A percentile compares a stretch with the other conserved stretches of the same genome.
phyloP scores from a whole-genome alignment of 768 basidiomycete species.

The Symmetrospora coprosmae region DNA sequence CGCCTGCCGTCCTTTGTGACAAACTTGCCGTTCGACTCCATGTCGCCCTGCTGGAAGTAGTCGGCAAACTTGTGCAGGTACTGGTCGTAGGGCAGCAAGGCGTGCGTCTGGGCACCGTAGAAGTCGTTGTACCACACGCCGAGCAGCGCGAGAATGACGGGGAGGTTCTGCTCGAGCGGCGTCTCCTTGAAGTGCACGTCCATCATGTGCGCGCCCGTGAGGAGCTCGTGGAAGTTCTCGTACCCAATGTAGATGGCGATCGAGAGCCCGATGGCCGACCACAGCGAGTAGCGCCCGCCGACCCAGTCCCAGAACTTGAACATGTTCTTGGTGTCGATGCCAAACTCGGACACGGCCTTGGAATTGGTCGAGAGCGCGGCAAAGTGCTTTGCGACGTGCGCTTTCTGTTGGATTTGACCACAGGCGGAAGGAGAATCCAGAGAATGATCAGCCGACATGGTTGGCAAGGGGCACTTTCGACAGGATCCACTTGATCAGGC shows the following conservation, averaged over 20 bases:
- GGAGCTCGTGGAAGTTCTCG: constrained; percentile 78
- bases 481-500: constrained; percentile 26
- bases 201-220: constrained; percentile 90
- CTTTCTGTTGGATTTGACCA: constrained; percentile 40
- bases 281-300: constrained; percentile 91
- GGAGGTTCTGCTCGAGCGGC: constrained; percentile 74
- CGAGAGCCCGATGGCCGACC: constrained; percentile 93
- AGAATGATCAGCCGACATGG: neutral
- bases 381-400: constrained; percentile 95
- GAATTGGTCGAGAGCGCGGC: constrained; percentile 96
- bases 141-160: constrained; percentile 71
- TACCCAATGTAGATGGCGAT: constrained; percentile 87
- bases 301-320: constrained; percentile 99
- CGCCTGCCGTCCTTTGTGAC: constrained; percentile 85
- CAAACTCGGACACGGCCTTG: constrained; percentile 78
- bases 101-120: constrained; percentile 89
- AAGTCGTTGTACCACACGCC: constrained; percentile 99
- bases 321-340: constrained; percentile 84
- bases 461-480: too few species aligned
- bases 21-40: constrained; percentile 98
- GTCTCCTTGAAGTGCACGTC: constrained; percentile 90
- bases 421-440: neutral
- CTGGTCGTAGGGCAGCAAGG: constrained; percentile 91
- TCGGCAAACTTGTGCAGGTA: constrained; percentile 99
- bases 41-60: constrained; percentile 99